Evolutionary conservation across 1,284 basidiomycete species (phyloP).

Genomic region (Cryptococcus sp.): DNA sequence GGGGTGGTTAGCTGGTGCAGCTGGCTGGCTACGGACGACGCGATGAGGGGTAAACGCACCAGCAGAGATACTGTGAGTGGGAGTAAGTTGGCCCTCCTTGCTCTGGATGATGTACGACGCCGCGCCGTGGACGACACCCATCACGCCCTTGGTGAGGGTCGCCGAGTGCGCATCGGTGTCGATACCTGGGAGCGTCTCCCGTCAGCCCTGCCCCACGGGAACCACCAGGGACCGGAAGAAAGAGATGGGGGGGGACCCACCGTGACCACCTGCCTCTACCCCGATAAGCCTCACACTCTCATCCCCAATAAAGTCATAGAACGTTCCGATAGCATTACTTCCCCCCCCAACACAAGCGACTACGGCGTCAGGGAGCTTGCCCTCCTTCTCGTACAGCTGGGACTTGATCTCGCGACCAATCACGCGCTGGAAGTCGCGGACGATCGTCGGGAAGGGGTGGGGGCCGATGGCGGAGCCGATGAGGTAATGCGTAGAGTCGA

Average conservation of each 20-base stretch:
- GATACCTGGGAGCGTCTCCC: conserved; percentile 57
- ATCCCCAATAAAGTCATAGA: conserved; percentile 90
- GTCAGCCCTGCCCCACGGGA: not conserved
- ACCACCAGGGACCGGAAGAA: not conserved
- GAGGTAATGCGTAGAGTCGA: conserved; percentile 89
- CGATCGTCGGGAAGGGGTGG: conserved; percentile 98
- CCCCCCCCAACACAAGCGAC: conserved; percentile 98
- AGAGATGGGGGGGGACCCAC: conserved; percentile 55
- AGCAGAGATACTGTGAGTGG: conserved; percentile 96
- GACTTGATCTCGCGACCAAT: conserved; percentile 93
- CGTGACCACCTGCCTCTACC: conserved; percentile 96
- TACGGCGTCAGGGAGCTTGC: conserved; percentile 88
- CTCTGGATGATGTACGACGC: conserved; percentile 93
- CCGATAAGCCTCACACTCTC: conserved; percentile 77
- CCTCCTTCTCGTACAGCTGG: conserved; percentile 69
- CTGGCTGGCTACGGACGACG: conserved; percentile 53
- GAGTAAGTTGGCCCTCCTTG: conserved; percentile 83
- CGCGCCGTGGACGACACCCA: conserved; percentile 92
- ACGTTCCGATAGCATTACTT: conserved; percentile 94
- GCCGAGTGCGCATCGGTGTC: conserved; percentile 86
- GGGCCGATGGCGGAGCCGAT: conserved; percentile 97
- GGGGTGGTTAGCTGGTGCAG: not conserved
- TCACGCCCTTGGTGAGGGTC: conserved; percentile 81
- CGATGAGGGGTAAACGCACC: conserved; percentile 62
- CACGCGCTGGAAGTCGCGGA: conserved; percentile 95